Percentiles rank a stretch among this genome's conserved stretches.
phyloP scores from a whole-genome alignment of 106 monocot genomes.

The Cymbidium sinense region DNA sequence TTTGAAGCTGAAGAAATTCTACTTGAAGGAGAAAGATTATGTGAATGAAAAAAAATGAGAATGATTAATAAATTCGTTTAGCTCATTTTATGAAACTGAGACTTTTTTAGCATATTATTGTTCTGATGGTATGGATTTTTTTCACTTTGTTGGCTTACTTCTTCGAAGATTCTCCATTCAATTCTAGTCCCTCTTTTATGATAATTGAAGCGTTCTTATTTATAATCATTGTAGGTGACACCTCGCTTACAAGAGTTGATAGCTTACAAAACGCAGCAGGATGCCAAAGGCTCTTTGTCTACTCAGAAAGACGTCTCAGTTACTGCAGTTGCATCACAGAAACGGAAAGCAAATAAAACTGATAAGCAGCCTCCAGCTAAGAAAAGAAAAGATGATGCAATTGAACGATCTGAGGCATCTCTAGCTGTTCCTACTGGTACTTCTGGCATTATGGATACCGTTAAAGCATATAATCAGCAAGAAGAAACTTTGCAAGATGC shows the following conservation, averaged over 20 bases:
- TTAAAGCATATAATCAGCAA: slow-evolving; percentile 9
- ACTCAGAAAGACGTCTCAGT: slow-evolving; percentile 22
- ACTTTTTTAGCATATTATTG: no score
- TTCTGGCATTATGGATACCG: slow-evolving; percentile 3
- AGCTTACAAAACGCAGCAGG: slow-evolving; percentile 62
- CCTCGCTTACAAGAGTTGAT: slow-evolving; percentile 77
- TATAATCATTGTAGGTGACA: slow-evolving; percentile 43
- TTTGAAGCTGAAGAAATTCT: no score
- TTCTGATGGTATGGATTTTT: background rate
- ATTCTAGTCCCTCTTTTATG: background rate
- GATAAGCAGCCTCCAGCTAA: slow-evolving; percentile 59
- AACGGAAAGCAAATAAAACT: slow-evolving; percentile 58
- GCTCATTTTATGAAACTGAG: no score
- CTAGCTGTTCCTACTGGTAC: slow-evolving; percentile 10
- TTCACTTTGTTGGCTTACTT: slow-evolving; percentile 8
- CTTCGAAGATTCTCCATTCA: background rate
- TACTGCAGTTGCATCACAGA: slow-evolving; percentile 29
- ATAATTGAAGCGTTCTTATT: background rate
- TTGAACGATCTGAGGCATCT: slow-evolving; percentile 15
- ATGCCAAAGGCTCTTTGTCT: slow-evolving; percentile 31
- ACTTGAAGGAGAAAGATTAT: no score
- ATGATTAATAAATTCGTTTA: no score
- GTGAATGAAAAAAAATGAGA: no score
- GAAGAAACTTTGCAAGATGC: slow-evolving; percentile 8
- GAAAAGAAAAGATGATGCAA: slow-evolving; percentile 34